Base-by-base conservation (phyloP, 140 eudicot genomes). In the Flaveria floridana region DNA sequence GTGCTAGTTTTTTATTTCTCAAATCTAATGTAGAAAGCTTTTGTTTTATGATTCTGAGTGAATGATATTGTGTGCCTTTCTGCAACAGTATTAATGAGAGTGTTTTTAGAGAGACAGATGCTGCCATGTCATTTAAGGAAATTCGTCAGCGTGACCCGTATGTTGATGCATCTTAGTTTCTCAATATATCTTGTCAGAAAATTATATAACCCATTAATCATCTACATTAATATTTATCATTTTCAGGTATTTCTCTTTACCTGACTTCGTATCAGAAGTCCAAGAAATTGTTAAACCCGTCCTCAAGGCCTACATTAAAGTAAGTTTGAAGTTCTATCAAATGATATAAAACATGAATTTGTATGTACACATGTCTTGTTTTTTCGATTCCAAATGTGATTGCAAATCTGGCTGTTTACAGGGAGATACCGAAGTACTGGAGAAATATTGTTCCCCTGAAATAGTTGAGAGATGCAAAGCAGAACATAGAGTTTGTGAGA, bases 91-190 rank as follows among this genome's bases (percentile, higher is more conserved):
- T 94, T 5, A 90, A 85, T 69, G 97, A 94, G 73, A 88, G 88
- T 46, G 90, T 91, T 59, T 89, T 87, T 80, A 89, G 89, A 76
- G 99, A 94, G 87, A 85, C 92, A 23, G 88, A 86, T 79, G 72
- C 95, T 20, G 99, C 97, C 47, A 76, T 76, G 82, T 88, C 99
- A 59, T 84, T 86, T 50, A 94, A 94, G 76, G 99, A 94, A 84
- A 91, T 94, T 19, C 91, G 97, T 15, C 96, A 88, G 55, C 90
- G 92, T 63, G 99, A 94, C 77, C 99, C 95, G 99, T 94, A 86
- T 66, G 96, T 76, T 73, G 41, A 72, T 57, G 18, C 64, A 25
- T 51, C 70, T 73, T 44, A 15, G 20, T 72, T 46, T 51, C 19
- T 34, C 23, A 70, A 1, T 70, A 50, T 59, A 13, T n/a, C 16